A percentile compares a stretch with the other conserved stretches of the same genome.
Conservation (phyloP, 768 basidiomycete genomes). For the Pisolithus orientalis region DNA sequence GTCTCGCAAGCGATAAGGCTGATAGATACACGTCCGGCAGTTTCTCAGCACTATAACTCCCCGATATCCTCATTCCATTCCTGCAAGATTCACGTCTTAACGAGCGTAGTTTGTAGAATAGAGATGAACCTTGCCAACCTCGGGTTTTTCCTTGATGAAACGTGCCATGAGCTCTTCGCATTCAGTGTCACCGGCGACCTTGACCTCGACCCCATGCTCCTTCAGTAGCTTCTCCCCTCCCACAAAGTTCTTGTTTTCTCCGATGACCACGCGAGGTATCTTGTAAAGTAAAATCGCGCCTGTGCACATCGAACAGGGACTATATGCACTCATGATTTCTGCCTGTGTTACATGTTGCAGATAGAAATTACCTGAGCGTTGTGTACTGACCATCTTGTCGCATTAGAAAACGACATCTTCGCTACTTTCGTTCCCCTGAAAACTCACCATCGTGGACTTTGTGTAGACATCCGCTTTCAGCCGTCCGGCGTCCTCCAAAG, state of each 20-base stretch:
- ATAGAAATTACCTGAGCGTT: conserved; percentile 29
- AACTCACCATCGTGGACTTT: conserved; percentile 42
- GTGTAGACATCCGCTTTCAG: conserved; percentile 39
- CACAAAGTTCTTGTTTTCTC: conserved; percentile 50
- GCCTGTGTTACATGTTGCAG: conserved; percentile 1
- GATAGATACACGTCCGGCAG: not conserved
- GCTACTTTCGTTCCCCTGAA: not conserved
- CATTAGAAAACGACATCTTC: not conserved
- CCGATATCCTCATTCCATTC: conserved; percentile 64
- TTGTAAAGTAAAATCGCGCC: conserved; percentile 59
- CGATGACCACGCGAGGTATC: conserved; percentile 61
- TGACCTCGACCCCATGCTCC: conserved; percentile 47
- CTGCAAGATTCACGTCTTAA: conserved; percentile 22
- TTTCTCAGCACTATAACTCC: conserved; percentile 14
- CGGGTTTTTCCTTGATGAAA: conserved; percentile 52
- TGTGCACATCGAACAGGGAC: conserved; percentile 63
- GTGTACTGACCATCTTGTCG: conserved; percentile 26
- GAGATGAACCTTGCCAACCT: conserved; percentile 29
- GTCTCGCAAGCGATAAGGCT: not conserved
- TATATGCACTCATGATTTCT: conserved; percentile 9
- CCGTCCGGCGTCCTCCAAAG: conserved; percentile 50
- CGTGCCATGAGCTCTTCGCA: conserved; percentile 50
- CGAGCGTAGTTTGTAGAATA: conserved; percentile 4
- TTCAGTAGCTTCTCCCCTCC: conserved; percentile 51
- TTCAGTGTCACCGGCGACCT: conserved; percentile 40